Evolutionary conservation across 768 basidiomycete species (phyloP).

Genomic region (Calocybe gangraenosa): DNA sequence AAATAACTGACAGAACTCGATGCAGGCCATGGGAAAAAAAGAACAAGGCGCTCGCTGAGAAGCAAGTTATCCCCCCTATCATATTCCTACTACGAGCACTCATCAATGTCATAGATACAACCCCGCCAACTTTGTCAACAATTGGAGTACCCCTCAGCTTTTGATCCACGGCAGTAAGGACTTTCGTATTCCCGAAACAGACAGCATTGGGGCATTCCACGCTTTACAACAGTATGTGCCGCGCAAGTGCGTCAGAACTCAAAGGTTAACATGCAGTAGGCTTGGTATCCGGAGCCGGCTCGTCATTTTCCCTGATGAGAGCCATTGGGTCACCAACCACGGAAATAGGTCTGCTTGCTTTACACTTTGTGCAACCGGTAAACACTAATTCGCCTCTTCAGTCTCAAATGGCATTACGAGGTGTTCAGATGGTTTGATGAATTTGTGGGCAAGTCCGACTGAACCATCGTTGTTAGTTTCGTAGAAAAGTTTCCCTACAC

Average conservation of each 20-base stretch:
- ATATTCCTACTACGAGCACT: neutral
- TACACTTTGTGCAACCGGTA: neutral
- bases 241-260: neutral
- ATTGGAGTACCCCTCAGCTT: slow-evolving; percentile 85
- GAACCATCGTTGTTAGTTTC: no score
- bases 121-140: slow-evolving; percentile 75
- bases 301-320: slow-evolving; percentile 86
- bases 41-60: slow-evolving; percentile 47
- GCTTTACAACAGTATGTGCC: slow-evolving; percentile 73
- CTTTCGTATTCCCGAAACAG: slow-evolving; percentile 81
- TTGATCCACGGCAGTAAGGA: slow-evolving; percentile 87
- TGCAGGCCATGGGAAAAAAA: slow-evolving; percentile 64
- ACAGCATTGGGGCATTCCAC: slow-evolving; percentile 82
- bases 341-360: slow-evolving; percentile 56
- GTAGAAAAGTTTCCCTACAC: no score
- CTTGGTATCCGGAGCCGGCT: slow-evolving; percentile 69
- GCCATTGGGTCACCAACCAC: slow-evolving; percentile 86
- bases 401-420: slow-evolving; percentile 94
- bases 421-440: slow-evolving; percentile 87
- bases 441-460: slow-evolving; percentile 47
- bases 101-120: slow-evolving; percentile 47
- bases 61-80: slow-evolving; percentile 35
- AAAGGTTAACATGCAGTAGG: slow-evolving; percentile 30
- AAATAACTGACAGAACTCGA: neutral
- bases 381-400: slow-evolving; percentile 18